Conservation (phyloP, 2,329 filamentous ascomycete genomes). For the Colletotrichum theobromicola region DNA sequence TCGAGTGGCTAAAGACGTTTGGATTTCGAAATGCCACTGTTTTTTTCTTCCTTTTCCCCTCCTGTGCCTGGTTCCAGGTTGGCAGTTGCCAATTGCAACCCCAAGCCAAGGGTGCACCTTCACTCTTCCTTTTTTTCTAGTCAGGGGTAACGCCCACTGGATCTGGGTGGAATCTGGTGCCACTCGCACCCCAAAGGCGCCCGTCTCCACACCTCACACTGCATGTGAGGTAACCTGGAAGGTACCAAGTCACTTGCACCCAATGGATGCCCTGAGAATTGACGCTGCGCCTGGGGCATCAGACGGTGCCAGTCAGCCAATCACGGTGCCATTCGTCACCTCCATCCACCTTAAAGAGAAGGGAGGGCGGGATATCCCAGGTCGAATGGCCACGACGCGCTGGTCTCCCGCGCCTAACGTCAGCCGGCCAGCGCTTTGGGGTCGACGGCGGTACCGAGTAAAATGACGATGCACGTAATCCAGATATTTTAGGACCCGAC, state of each 20-base stretch:
- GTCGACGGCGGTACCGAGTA: not conserved
- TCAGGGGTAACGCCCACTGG: not conserved
- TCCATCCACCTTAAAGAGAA: not conserved
- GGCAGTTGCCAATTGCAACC: not conserved
- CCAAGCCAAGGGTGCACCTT: not conserved
- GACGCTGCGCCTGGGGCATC: not conserved
- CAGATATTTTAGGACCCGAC: not conserved
- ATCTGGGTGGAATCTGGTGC: not conserved
- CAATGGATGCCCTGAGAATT: constrained; percentile 7
- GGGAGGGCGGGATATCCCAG: not conserved
- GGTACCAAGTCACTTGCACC: not conserved
- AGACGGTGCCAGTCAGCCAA: not conserved
- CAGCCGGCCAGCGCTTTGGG: constrained; percentile 1
- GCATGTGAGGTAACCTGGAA: too few species aligned
- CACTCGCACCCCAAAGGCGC: too few species aligned
- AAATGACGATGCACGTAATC: constrained; percentile 9
- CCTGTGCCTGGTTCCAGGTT: not conserved
- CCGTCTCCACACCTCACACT: too few species aligned
- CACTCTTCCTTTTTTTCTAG: not conserved
- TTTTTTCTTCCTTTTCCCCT: not conserved
- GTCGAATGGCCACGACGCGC: not conserved
- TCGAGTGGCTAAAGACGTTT: constrained; percentile 1
- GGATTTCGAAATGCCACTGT: not conserved
- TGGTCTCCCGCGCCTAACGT: constrained; percentile 12
- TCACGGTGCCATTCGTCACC: not conserved